Conservation (phyloP, 1,284 basidiomycete genomes). For the Microbotryum silenes-acaulis region DNA sequence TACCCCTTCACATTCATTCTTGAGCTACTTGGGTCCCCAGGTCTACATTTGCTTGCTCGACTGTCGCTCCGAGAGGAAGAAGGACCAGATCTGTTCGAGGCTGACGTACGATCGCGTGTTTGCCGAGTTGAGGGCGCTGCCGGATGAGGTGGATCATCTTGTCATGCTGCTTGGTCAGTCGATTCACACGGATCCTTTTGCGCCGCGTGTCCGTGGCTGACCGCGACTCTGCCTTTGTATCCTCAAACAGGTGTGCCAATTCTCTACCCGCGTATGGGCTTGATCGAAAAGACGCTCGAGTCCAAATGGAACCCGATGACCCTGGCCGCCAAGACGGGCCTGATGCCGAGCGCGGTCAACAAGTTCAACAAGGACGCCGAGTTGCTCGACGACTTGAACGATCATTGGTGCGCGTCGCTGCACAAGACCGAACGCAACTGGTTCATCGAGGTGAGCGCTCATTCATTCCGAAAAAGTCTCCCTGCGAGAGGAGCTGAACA, state of each 20-base stretch:
- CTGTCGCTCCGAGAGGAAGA: constrained; percentile 72
- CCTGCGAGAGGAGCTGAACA: neutral
- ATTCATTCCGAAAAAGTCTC: neutral
- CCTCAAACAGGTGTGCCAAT: constrained; percentile 51
- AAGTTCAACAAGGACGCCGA: constrained; percentile 84
- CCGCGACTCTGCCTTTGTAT: constrained; percentile 29
- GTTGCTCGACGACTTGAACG: constrained; percentile 72
- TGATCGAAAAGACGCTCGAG: constrained; percentile 60
- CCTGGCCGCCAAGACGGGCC: constrained; percentile 53
- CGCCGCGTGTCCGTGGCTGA: no score
- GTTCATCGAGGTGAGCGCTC: constrained; percentile 53
- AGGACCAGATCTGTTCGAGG: constrained; percentile 66
- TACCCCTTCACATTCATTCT: constrained; percentile 69
- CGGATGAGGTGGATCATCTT: constrained; percentile 64
- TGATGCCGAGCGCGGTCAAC: constrained; percentile 22
- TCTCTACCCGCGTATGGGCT: constrained; percentile 87
- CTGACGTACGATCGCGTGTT: constrained; percentile 67
- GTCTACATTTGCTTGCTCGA: constrained; percentile 62
- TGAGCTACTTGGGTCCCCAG: constrained; percentile 48
- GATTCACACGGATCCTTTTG: constrained; percentile 2
- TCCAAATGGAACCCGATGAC: constrained; percentile 75
- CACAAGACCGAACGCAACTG: constrained; percentile 81
- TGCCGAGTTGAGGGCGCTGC: constrained; percentile 46
- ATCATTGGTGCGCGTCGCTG: constrained; percentile 41
- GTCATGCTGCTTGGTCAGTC: constrained; percentile 63